These are phyloP conservation scores for Calonectria henricotiae DNA, from an alignment of 2,329 filamentous ascomycete species.

Conservation along the genomic window DNA sequence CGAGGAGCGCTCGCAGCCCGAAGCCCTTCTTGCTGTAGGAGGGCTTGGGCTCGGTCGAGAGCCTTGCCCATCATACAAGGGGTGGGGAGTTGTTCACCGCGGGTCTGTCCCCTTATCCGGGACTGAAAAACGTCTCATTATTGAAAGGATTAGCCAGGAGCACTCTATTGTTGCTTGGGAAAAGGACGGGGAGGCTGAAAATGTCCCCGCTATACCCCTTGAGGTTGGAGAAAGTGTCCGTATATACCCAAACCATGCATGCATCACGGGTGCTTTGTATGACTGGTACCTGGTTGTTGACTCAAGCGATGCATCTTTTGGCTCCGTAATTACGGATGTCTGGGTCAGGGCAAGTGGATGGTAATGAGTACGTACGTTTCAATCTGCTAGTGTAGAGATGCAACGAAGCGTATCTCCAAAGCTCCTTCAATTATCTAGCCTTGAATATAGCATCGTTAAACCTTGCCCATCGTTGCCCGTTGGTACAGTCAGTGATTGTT, in stretches of 20 bases:
- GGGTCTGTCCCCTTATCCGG: background rate
- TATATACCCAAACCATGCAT: slow-evolving; percentile 78
- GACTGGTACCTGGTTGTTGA: slow-evolving; percentile 73
- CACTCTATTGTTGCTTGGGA: slow-evolving; percentile 73
- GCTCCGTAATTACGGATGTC: slow-evolving; percentile 68
- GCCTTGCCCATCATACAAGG: slow-evolving; percentile 72
- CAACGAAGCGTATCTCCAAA: too few relatives aligned
- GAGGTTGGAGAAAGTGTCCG: slow-evolving; percentile 61
- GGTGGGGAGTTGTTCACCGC: slow-evolving; percentile 73
- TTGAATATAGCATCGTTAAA: too few relatives aligned
- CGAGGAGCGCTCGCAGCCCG: slow-evolving; percentile 55
- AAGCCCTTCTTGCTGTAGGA: slow-evolving; percentile 74
- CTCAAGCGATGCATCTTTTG: slow-evolving; percentile 61
- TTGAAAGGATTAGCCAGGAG: slow-evolving; percentile 77
- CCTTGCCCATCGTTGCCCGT: too few relatives aligned
- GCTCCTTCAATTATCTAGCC: too few relatives aligned
- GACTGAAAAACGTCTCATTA: slow-evolving; percentile 62
- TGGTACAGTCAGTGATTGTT: too few relatives aligned
- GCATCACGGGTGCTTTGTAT: slow-evolving; percentile 74
- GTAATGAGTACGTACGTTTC: slow-evolving; percentile 36
- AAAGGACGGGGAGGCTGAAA: slow-evolving; percentile 39
- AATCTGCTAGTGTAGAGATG: too few relatives aligned
- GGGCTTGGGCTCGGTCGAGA: slow-evolving; percentile 74
- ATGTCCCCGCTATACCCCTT: slow-evolving; percentile 58
- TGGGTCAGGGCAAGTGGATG: slow-evolving; percentile 74